Evolutionary conservation across 495 filamentous ascomycete genomes (phyloP).

Genomic region (Elaphomyces granulatus): DNA sequence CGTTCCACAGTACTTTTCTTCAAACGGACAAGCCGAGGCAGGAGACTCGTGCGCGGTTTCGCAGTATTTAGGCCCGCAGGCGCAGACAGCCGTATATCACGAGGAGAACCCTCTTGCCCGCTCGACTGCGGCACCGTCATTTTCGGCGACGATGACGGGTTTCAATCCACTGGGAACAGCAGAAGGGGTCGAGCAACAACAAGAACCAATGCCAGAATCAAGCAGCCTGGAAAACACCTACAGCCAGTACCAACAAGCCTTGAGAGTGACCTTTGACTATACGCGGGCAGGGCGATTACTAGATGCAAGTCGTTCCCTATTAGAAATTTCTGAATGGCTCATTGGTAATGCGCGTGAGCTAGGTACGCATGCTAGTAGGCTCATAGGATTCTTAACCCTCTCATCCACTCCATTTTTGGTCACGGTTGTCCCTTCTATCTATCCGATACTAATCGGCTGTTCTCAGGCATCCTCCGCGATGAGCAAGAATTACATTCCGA

Average conservation of each 20-base stretch:
- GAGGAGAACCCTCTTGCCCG: conserved; percentile 38
- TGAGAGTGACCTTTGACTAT: conserved; percentile 63
- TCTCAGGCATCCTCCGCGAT: conserved; percentile 54
- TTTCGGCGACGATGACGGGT: conserved; percentile 40
- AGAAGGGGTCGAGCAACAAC: conserved; percentile 24
- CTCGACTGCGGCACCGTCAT: conserved; percentile 35
- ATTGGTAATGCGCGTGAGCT: conserved; percentile 66
- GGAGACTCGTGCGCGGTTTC: conserved; percentile 38
- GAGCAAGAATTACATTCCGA: conserved; percentile 55
- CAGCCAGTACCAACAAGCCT: conserved; percentile 52
- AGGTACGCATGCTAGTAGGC: conserved; percentile 53
- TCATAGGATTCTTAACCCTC: no score
- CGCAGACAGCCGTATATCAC: conserved; percentile 39
- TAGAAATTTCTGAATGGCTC: conserved; percentile 76
- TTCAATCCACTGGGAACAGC: conserved; percentile 29
- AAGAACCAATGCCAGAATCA: conserved; percentile 18
- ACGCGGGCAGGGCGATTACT: conserved; percentile 58
- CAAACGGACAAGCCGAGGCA: conserved; percentile 50
- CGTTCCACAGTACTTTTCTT: conserved; percentile 62
- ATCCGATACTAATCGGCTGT: no score
- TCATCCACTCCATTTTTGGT: no score
- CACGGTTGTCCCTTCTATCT: conserved; percentile 6
- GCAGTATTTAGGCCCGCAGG: conserved; percentile 39
- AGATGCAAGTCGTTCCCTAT: conserved; percentile 55
- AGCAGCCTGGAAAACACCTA: conserved; percentile 49